Base-by-base conservation (phyloP, 2,329 filamentous ascomycete species). In the Penicillium glabrum region DNA sequence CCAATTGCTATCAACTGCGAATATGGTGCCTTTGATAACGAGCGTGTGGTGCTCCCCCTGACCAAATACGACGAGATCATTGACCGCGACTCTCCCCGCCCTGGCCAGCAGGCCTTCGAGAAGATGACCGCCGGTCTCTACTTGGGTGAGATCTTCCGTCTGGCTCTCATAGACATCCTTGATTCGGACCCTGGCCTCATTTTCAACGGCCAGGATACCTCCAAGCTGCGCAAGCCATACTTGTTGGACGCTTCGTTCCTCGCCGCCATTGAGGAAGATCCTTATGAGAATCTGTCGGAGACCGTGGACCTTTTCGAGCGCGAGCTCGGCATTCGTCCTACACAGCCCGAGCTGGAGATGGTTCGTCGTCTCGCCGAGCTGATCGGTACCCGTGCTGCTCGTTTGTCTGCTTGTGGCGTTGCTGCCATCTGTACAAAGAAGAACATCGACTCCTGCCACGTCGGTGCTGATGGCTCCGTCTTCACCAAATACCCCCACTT, bases 401-500 rank as follows among this genome's bases (percentile, higher is more conserved):
- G 95, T 60, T 85, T 99, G 52, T 96, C 93, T 16, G 88, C 93
- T 26, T 98, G 95, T 71, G 95, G 95, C 77, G 91, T 99, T 53
- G 92, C 93, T 13, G 95, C 93, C 57, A 97, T 99, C 71, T 92
- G 90, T 84, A 96, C 89, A 80, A 98, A 98, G 87, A 98, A 97
- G 85, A 84, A 86, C 65, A 93, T 93, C 76, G 79, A 89, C 70
- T 83, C 85, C 37, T 96, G 91, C 80, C 95, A 98, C 75, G 95
- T 99, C 43, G 95, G 95, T 68, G 95, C 95, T 51, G 95, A 99
- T 72, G 95, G 95, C 37, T 96, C 91, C 19, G 93, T 99, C 53
- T 99, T 99, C 82, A 97, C 96, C 83, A 98, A 98, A 76, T 99
- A 99, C 79, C 95, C 95, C 13, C 90, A 96, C 79, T 99, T 99